Percentiles rank a stretch among this genome's conserved stretches.
phyloP scores from a whole-genome alignment of 371 early-diverging fungal genomes.

The Sporodiniella umbellata region DNA sequence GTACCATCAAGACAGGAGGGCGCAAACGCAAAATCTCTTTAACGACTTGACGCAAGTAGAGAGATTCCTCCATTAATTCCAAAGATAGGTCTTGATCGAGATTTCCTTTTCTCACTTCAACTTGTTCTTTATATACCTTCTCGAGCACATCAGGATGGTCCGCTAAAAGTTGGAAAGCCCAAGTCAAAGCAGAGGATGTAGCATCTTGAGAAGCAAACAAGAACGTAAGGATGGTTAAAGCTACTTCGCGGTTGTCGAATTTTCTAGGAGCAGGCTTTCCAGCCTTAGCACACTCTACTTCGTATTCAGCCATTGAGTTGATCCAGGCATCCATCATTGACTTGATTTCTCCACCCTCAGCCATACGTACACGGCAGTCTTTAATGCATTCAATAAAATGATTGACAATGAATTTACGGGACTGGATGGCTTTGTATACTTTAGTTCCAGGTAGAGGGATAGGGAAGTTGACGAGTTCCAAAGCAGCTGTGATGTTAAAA shows the following conservation, averaged over 20 bases:
- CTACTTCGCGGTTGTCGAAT: constrained; percentile 46
- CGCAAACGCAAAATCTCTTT: constrained; percentile 49
- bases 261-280: constrained; percentile 42
- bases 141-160: constrained; percentile 49
- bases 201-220: constrained; percentile 54
- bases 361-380: constrained; percentile 41
- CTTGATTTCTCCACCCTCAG: constrained; percentile 28
- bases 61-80: constrained; percentile 41
- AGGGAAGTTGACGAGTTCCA: constrained; percentile 57
- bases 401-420: constrained; percentile 51
- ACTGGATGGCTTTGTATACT: constrained; percentile 51
- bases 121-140: constrained; percentile 42
- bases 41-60: constrained; percentile 46
- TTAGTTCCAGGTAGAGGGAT: constrained; percentile 54
- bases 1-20: constrained; percentile 54
- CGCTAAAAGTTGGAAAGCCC: constrained; percentile 50
- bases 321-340: constrained; percentile 54
- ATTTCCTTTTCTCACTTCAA: constrained; percentile 29
- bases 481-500: constrained; percentile 52
- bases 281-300: constrained; percentile 28
- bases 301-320: constrained; percentile 35
- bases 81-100: constrained; percentile 26
- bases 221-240: constrained; percentile 48
- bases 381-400: constrained; percentile 44
- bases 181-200: constrained; percentile 51